Evolutionary conservation across 2,329 filamentous ascomycete species (phyloP).

Genomic region (Colletotrichum spinosum): DNA sequence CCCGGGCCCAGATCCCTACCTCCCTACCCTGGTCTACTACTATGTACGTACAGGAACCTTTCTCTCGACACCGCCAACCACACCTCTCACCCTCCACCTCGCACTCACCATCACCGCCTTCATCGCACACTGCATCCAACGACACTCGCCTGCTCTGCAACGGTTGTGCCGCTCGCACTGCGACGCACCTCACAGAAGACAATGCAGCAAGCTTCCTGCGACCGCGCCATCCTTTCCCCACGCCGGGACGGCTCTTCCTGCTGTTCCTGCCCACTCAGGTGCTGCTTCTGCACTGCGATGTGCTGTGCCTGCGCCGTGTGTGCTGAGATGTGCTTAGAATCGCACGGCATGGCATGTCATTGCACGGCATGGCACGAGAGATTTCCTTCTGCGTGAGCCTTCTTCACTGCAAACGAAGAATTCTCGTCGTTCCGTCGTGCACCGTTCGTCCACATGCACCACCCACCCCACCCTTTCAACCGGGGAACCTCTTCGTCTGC

Average conservation of each 20-base stretch:
- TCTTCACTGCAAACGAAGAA: slow-evolving; percentile 33
- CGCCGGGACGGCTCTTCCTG: slow-evolving; percentile 18
- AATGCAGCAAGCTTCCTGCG: not conserved
- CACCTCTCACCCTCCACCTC: not conserved
- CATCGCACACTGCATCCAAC: not conserved
- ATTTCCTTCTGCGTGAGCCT: slow-evolving; percentile 15
- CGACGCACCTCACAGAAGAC: slow-evolving; percentile 2
- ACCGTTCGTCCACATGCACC: slow-evolving; percentile 30
- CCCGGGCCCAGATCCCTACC: slow-evolving; percentile 3
- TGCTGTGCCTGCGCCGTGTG: slow-evolving; percentile 31
- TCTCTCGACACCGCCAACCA: not conserved
- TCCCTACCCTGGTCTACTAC: not conserved
- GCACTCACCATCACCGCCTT: not conserved
- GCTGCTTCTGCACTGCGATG: slow-evolving; percentile 25
- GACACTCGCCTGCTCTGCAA: slow-evolving; percentile 1
- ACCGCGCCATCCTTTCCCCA: slow-evolving; percentile 11
- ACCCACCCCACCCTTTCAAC: slow-evolving; percentile 20
- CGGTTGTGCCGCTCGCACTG: too few species aligned
- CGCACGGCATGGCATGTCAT: slow-evolving; percentile 12
- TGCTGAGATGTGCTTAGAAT: slow-evolving; percentile 16
- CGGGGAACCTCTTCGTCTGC: slow-evolving; percentile 18
- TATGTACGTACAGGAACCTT: too few species aligned
- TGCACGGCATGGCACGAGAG: not conserved
- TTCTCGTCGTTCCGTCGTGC: slow-evolving; percentile 29
- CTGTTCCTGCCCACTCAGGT: slow-evolving; percentile 22